A percentile compares a stretch with the other conserved stretches of the same genome.
These are phyloP conservation scores for Xylaria sp. DNA, from an alignment of 2,329 filamentous ascomycete species.

Conservation along the genomic window DNA sequence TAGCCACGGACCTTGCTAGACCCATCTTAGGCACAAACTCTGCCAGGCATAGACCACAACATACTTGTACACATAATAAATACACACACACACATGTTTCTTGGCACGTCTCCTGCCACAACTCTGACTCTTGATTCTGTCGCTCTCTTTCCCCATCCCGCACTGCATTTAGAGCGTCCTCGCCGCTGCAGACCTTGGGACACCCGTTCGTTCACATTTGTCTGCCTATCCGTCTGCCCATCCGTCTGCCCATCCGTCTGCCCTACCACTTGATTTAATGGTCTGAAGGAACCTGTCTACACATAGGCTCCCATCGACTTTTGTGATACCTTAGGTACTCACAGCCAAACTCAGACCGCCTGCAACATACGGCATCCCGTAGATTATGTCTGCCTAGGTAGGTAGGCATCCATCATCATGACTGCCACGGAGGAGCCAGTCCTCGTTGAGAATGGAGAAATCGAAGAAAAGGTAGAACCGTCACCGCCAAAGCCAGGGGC, in stretches of 20 bases:
- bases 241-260: not conserved
- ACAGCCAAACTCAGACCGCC: not conserved
- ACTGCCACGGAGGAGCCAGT: conserved; percentile 18
- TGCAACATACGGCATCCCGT: conserved; percentile 1
- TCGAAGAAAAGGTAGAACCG: not conserved
- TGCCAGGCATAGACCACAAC: no score
- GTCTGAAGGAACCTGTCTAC: not conserved
- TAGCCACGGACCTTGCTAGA: conserved; percentile 12
- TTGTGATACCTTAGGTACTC: conserved; percentile 8
- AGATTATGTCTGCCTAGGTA: conserved; percentile 29
- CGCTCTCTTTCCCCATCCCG: not conserved
- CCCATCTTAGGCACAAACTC: conserved; percentile 40
- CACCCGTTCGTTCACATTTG: not conserved
- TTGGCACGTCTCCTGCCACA: conserved; percentile 16
- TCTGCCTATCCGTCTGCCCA: not conserved
- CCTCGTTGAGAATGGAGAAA: conserved; percentile 4
- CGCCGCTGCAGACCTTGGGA: not conserved
- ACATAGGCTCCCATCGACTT: conserved; percentile 3
- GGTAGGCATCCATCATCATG: conserved; percentile 35
- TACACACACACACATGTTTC: conserved; percentile 16
- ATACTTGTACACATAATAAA: conserved; percentile 16
- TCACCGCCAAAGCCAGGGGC: not conserved
- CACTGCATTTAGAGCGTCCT: not conserved
- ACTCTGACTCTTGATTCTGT: no score
- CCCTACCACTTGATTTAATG: not conserved